Evolutionary conservation across 2,329 filamentous ascomycete genomes (phyloP), one percentile per base, ranked within the genome.

Genomic region (Fusarium graminum): DNA sequence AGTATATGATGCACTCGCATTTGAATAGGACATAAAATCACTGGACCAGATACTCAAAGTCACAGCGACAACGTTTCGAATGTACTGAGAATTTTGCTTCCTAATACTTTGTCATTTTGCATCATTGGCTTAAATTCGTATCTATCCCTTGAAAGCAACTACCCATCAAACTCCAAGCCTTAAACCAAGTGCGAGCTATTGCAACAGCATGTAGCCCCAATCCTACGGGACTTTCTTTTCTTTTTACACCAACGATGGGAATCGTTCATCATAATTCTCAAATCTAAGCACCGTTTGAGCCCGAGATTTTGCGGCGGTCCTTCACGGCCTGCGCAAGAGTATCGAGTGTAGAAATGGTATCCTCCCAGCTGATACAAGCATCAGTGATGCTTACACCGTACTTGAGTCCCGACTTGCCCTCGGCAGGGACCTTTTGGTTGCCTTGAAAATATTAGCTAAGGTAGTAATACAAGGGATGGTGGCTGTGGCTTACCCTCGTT

Each of bases 321-420:
- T 89, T 89, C 52, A 97, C 92, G 28, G 93, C 92, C 52, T 89
- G 85, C 17, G 94, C 94, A 42, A 99, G 86, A 49, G 84, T 83
- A 68, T 91, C 90, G 12, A 98, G 87, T 3, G 94, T 90, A 1
- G 82, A 80, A 72, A 94, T 90, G 5, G 95, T 98, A 72, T 96
- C 92, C 65, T 94, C 88, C 94, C 94, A 98, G 79, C 89, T 85
- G 76, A 99, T 97, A 80, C 95, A 99, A 46, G 95, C 94, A 79
- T 99, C 95, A 0, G 95, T 99, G 78, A 98, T 98, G 78, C 92
- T 95, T 75, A 98, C 92, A 72, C 95, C 95, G 80, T 97, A 94
- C 82, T 97, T 90, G 63, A 98, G 86, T 32, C 90, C 93, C 10
- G 86, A 84, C 79, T 92, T 93, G 75, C 94, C 94, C 80, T 97